Conservation (phyloP, 306 rosid genomes). For the Carpinus fangiana region DNA sequence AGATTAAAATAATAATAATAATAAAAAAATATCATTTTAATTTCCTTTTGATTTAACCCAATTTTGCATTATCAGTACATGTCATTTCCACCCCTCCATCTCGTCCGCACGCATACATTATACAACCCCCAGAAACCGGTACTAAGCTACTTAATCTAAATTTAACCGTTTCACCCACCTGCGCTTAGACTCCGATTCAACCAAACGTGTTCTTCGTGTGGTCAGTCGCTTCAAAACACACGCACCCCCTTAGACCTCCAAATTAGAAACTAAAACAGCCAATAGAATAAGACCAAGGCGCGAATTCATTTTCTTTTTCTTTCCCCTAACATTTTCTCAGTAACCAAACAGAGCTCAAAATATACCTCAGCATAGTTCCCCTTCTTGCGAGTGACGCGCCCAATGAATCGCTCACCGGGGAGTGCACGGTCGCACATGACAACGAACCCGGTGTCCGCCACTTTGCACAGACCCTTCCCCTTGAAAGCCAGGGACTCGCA, state of each 20-base stretch:
- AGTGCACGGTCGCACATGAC: conserved; percentile 93
- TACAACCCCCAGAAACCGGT: neutral
- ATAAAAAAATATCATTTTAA: neutral
- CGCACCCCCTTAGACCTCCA: neutral
- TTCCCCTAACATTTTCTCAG: neutral
- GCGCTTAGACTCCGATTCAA: neutral
- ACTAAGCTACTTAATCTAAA: neutral
- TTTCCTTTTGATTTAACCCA: neutral
- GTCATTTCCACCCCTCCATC: neutral
- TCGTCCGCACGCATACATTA: neutral
- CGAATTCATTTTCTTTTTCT: neutral
- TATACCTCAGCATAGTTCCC: conserved; percentile 81
- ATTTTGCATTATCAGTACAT: neutral
- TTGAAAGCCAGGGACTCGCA: conserved; percentile 86
- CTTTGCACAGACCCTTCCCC: conserved; percentile 91
- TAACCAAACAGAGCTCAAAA: conserved; percentile 16
- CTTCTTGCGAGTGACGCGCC: conserved; percentile 80
- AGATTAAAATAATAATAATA: neutral
- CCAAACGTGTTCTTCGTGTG: neutral
- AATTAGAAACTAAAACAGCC: neutral
- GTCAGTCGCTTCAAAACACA: neutral
- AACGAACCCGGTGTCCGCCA: conserved; percentile 70
- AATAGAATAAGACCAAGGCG: neutral
- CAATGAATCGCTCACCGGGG: conserved; percentile 91
- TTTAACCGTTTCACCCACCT: neutral